These are phyloP conservation scores for Eutypella sp. DNA, from an alignment of 2,329 filamentous ascomycete species.

Conservation along the genomic window DNA sequence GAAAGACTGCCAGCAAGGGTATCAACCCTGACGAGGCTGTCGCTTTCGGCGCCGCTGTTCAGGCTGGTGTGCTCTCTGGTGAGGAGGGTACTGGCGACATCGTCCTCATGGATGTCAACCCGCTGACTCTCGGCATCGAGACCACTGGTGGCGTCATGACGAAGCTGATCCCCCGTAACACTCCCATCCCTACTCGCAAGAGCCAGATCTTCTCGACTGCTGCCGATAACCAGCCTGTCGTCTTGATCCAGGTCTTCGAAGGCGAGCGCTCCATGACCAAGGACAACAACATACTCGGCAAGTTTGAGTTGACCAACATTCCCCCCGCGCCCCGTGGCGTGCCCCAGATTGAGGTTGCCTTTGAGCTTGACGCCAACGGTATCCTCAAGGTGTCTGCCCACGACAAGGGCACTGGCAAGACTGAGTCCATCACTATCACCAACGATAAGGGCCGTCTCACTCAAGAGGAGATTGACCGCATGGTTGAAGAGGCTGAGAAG, in stretches of 20 bases:
- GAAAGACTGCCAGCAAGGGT: constrained; percentile 98
- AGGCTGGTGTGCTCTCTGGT: constrained; percentile 90
- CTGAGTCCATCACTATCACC: constrained; percentile 96
- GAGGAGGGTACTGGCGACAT: constrained; percentile 75
- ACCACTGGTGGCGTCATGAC: constrained; percentile 98
- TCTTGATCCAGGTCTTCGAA: constrained; percentile 93
- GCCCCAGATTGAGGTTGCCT: constrained; percentile 96
- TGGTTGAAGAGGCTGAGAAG: constrained; percentile 97
- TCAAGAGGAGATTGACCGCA: constrained; percentile 96
- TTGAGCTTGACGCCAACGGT: constrained; percentile 97
- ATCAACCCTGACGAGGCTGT: constrained; percentile 99
- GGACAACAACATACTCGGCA: constrained; percentile 95
- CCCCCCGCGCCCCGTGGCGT: constrained; percentile 92
- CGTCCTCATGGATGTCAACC: constrained; percentile 97
- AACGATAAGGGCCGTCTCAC: constrained; percentile 98
- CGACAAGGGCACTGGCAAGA: constrained; percentile 98
- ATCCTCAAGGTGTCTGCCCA: constrained; percentile 94
- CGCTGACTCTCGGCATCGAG: constrained; percentile 92
- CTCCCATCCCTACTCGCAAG: constrained; percentile 91
- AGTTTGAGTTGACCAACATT: constrained; percentile 96
- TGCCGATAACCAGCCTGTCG: constrained; percentile 92
- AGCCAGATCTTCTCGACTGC: constrained; percentile 97
- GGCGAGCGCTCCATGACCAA: constrained; percentile 92
- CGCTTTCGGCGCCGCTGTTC: constrained; percentile 93
- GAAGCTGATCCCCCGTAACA: constrained; percentile 92